Conservation (phyloP, 257 asterid genomes). For the Nyctanthes arbortristis region DNA sequence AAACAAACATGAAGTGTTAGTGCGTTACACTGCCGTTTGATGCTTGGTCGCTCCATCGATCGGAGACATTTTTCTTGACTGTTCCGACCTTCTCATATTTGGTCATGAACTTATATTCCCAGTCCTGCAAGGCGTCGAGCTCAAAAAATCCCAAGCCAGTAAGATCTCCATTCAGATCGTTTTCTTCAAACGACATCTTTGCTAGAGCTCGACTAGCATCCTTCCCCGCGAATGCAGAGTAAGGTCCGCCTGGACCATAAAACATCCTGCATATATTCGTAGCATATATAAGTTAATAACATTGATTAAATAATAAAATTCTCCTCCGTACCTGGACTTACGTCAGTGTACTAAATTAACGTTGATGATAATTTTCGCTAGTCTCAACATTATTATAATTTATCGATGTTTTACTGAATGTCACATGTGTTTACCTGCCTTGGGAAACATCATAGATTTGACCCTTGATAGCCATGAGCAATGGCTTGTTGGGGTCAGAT, state of each 20-base stretch:
- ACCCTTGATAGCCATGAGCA: slow-evolving; percentile 94
- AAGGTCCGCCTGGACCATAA: slow-evolving; percentile 94
- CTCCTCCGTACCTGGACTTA: too few relatives aligned
- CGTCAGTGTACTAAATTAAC: too few relatives aligned
- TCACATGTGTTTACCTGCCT: too few relatives aligned
- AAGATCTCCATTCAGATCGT: slow-evolving; percentile 72
- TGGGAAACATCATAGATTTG: slow-evolving; percentile 99
- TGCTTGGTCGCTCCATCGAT: slow-evolving; percentile 42
- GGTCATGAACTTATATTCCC: slow-evolving; percentile 99
- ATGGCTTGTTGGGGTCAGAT: slow-evolving; percentile 78
- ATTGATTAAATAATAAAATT: too few relatives aligned
- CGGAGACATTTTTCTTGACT: slow-evolving; percentile 48
- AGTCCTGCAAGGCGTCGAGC: slow-evolving; percentile 90
- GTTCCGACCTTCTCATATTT: slow-evolving; percentile 96
- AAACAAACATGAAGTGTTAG: too few relatives aligned
- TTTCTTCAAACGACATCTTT: slow-evolving; percentile 82
- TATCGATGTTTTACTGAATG: too few relatives aligned
- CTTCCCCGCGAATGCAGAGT: slow-evolving; percentile 84
- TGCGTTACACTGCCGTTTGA: slow-evolving; percentile 38
- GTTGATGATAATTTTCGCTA: too few relatives aligned
- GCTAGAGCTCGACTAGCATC: slow-evolving; percentile 98
- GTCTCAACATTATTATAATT: too few relatives aligned
- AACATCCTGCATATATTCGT: slow-evolving; percentile 57
- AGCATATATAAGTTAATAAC: too few relatives aligned
- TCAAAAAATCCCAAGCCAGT: slow-evolving; percentile 84